Evolutionary conservation across 2,329 filamentous ascomycete species (phyloP), one percentile per base, ranked within the genome.

Genomic region (Aureobasidium leucospermi): DNA sequence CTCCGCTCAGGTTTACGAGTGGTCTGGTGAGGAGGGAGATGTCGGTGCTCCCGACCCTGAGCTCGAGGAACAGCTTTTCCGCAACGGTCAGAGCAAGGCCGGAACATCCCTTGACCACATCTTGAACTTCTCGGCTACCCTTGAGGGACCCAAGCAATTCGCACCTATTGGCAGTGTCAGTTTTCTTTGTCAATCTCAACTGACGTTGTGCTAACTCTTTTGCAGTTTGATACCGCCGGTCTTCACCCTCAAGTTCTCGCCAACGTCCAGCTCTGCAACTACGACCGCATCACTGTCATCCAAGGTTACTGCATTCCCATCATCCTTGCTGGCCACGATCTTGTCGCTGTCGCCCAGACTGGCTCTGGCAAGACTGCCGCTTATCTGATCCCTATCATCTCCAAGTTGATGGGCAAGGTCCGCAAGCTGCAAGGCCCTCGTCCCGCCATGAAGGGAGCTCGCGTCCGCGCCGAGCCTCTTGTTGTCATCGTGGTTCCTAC

Each of bases 331-430:
- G 88, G 88, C 1, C 79, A 88, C 65, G 94, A 99, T 73, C 78
- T 97, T 32, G 89, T 97, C 65, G 92, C 87, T 2, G 85, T 94
- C 67, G 91, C 94, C 8, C 93, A 97, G 75, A 99, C 94, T 49
- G 93, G 94, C 19, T 97, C 93, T 29, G 94, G 94, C 56, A 99
- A 99, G 79, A 99, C 94, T 0, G 93, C 89, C 0, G 92, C 94
- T 0, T 99, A 94, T 69, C 75, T 99, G 4, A 84, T 96, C 59
- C 94, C 94, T 0, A 89, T 96, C 61, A 69, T 97, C 55, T 96
- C 91, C 62, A 88, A 89, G 71, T 76, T 99, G 23, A 96, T 97
- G 90, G 94, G 94, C 29, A 97, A 97, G 76, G 90, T 89, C 6
- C 94, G 91, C 76, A 92, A 91, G 74, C 77, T 96, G 6, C 86